Percentiles rank a stretch among this genome's conserved stretches.
Evolutionary conservation across 2,329 filamentous ascomycete species (phyloP).

Genomic region (Aspergillus sp.): DNA sequence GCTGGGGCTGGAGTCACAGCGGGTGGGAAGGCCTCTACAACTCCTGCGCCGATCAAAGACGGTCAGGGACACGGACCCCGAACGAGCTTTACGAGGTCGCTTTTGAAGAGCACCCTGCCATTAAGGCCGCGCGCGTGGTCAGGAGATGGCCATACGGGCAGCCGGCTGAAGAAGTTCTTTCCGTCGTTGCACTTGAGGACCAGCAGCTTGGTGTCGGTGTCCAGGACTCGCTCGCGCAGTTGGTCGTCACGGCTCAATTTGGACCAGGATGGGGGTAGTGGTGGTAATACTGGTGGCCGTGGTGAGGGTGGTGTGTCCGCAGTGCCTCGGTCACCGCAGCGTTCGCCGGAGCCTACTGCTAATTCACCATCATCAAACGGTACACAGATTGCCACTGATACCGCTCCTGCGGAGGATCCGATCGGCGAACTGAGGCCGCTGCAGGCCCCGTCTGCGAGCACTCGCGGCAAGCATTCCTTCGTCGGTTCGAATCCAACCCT

Average conservation of each 20-base stretch:
- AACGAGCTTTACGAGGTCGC: slow-evolving; percentile 34
- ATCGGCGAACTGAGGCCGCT: slow-evolving; percentile 34
- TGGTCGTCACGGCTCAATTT: slow-evolving; percentile 21
- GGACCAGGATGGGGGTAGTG: slow-evolving; percentile 12
- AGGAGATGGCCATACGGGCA: slow-evolving; percentile 27
- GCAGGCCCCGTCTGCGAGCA: slow-evolving; percentile 18
- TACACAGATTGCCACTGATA: not conserved
- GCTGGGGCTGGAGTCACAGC: not conserved
- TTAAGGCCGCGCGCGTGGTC: slow-evolving; percentile 37
- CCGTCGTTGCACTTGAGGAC: slow-evolving; percentile 33
- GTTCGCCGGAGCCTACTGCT: slow-evolving; percentile 15
- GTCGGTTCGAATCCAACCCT: slow-evolving; percentile 38
- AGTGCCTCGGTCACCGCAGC: slow-evolving; percentile 10
- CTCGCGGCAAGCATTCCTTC: slow-evolving; percentile 35
- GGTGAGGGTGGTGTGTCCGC: not conserved
- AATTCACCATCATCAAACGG: slow-evolving; percentile 4
- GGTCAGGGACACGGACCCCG: slow-evolving; percentile 10
- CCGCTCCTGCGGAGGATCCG: slow-evolving; percentile 26
- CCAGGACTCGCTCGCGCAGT: slow-evolving; percentile 29
- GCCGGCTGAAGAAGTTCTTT: slow-evolving; percentile 35
- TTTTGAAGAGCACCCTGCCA: slow-evolving; percentile 35
- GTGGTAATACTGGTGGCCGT: no score
- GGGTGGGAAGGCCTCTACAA: not conserved
- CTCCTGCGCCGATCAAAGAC: not conserved
- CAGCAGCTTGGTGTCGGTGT: slow-evolving; percentile 14